These are phyloP conservation scores for Laburnicola sp. DNA, from an alignment of 2,329 filamentous ascomycete genomes.

Conservation along the genomic window DNA sequence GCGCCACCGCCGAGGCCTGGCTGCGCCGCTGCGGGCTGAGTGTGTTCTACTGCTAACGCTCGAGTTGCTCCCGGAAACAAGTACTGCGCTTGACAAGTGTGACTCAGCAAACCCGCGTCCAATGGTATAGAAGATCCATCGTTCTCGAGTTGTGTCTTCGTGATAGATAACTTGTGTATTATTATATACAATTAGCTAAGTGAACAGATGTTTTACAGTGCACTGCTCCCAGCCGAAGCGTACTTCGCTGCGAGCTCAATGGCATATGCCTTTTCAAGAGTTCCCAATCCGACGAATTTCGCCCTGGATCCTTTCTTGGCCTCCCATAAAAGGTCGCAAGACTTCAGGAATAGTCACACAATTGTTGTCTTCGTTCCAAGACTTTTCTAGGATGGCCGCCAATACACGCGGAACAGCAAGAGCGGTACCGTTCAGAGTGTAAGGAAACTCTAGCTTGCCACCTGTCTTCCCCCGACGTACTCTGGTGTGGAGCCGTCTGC, in stretches of 20 bases:
- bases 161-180: too few relatives aligned
- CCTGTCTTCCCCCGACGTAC: constrained; percentile 56
- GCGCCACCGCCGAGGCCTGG: constrained; percentile 23
- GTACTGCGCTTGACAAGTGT: too few relatives aligned
- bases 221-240: background rate
- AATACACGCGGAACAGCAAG: constrained; percentile 87
- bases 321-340: constrained; percentile 80
- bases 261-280: constrained; percentile 10
- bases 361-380: constrained; percentile 73
- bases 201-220: constrained; percentile 8
- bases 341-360: constrained; percentile 77
- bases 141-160: too few relatives aligned
- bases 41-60: too few relatives aligned
- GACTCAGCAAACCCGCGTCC: too few relatives aligned
- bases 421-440: constrained; percentile 92
- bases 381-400: constrained; percentile 86
- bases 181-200: constrained; percentile 5
- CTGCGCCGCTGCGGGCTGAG: constrained; percentile 22
- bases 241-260: background rate
- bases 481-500: constrained; percentile 75
- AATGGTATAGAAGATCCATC: too few relatives aligned
- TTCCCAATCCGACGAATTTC: constrained; percentile 22
- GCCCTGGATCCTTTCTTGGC: constrained; percentile 38
- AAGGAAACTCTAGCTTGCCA: constrained; percentile 72
- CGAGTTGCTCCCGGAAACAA: too few relatives aligned